Base-by-base conservation (phyloP, 306 rosid species). In the Cicer pinnatifidum region DNA sequence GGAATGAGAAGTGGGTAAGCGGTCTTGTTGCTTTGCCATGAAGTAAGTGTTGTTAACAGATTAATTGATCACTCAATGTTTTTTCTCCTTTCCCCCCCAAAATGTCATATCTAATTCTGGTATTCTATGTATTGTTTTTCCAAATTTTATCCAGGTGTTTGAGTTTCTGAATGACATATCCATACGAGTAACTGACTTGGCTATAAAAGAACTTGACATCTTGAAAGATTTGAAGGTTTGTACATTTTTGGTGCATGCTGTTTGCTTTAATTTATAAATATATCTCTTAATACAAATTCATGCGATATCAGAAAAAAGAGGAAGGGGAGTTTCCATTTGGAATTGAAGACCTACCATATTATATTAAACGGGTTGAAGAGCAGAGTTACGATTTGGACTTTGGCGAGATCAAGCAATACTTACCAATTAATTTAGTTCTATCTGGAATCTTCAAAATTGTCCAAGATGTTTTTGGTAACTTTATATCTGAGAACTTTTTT, bases 251-350 rank as follows among this genome's bases (percentile, higher is more conserved):
- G 28, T 62, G 6, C 62, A 11, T 67, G 61, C 15, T 46, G 52
- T 72, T 12, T 81, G 52, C 63, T 51, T 58, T 67, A 56, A 61
- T 71, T 54, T 65, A 78, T 78, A 76, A 53, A 74, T 28, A 28
- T 28, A 28, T 57, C 71, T 37, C 80, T 85, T 71, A 68, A 81
- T 65, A 70, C 71, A 38, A 53, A 44, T 84, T 77, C 80, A 53
- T 77, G 77, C 53, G 77, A 67, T 65, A 64, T 83, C 91, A 94
- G 99, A 94, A 68, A 67, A 86, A 85, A 78, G 97, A 88, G 85
- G 97, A 94, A 87, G 99, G 99, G 35, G 97, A 90, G 9, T 58
- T 77, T 81, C 87, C 97, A 40, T 94, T 94, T 79, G 99, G 96
- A 82, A 82, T 85, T 48, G 97, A 91, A 85, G 99, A 94, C 81